phyloP scores from a whole-genome alignment of 805 yeast genomes.

The Cyberlindnera mycetangii region DNA sequence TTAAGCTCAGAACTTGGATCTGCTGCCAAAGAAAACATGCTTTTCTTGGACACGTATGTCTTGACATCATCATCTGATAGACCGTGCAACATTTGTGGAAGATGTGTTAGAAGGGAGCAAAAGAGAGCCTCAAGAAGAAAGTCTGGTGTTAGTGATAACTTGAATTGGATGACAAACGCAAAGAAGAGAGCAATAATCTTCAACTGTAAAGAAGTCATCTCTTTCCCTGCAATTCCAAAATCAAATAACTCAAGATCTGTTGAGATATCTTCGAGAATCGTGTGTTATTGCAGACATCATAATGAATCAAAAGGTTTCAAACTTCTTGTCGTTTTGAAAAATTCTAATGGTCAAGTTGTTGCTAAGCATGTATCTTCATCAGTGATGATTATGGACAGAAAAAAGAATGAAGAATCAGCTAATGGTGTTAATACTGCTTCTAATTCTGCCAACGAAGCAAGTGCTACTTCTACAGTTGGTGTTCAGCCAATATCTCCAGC shows the following conservation, averaged over 20 bases:
- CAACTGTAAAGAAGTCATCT: constrained; percentile 84
- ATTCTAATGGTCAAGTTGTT: constrained; percentile 56
- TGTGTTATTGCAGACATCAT: constrained; percentile 96
- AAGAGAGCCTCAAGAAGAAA: constrained; percentile 93
- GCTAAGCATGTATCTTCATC: constrained; percentile 71
- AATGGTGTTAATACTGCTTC: constrained; percentile 19
- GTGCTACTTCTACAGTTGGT: constrained; percentile 3
- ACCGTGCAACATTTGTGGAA: constrained; percentile 75
- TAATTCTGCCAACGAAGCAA: constrained; percentile 19
- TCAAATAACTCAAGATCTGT: constrained; percentile 33
- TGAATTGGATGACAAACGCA: constrained; percentile 73
- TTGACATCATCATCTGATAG: constrained; percentile 50
- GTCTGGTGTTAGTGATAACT: constrained; percentile 68
- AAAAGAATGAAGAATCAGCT: constrained; percentile 39
- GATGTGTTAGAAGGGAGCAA: constrained; percentile 90
- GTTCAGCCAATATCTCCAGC: constrained; percentile 52
- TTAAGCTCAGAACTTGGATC: constrained; percentile 43
- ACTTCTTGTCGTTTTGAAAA: constrained; percentile 62
- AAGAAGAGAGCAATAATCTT: constrained; percentile 83
- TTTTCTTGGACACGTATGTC: constrained; percentile 79
- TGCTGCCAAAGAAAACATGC: constrained; percentile 49
- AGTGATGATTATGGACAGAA: constrained; percentile 92
- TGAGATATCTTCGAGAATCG: constrained; percentile 68
- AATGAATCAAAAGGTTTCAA: constrained; percentile 83
- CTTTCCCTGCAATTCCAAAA: constrained; percentile 55